Evolutionary conservation across 345 rosid genomes (phyloP), one percentile per base, ranked within the genome.

Genomic region (Reutealis trisperma): DNA sequence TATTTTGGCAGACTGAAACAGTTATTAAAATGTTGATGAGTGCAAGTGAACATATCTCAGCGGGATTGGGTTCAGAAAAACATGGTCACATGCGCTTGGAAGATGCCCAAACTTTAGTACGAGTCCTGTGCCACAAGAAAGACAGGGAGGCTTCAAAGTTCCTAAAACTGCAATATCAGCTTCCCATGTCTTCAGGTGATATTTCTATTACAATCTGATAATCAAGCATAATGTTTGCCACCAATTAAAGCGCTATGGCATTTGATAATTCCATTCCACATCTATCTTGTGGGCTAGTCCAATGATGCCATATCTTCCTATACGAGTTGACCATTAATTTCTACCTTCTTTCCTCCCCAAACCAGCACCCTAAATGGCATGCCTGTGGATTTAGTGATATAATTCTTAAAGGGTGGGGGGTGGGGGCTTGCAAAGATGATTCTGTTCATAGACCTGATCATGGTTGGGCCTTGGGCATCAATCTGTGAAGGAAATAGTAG

Each of bases 181-280:
- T 93, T 77, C 99, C 99, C 71, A 90, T 86, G 92, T 92, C 99
- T 68, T 88, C 99, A 93, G 99, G 99, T 96, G 78, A 81, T 64
- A 24, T 70, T 45, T 73, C 77, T 61, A 37, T 37, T 59, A 21
- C n/a, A 66, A 5, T 55, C 63, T 11, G 18, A 77, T 22, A 27
- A 21, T 59, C 44, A 57, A 67, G 6, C 66, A 45, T 52, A 4
- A 11, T 64, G 25, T 70, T 47, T 34, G 45, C 32, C 19, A 10
- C 34, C 66, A 51, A 49, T 30, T 5, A 18, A 42, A 30, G 19
- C 21, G 13, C 34, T 54, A 22, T 30, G 24, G 1, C 5, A 54
- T 54, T 52, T 54, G 59, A 54, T 54, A 5, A 54, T 54, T 54
- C 59, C 58, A 19, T 54, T 54, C 16, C 59, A 54, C n/a, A 18